Evolutionary conservation across 257 asterid genomes (phyloP).

Genomic region (Cinchona pubescens): DNA sequence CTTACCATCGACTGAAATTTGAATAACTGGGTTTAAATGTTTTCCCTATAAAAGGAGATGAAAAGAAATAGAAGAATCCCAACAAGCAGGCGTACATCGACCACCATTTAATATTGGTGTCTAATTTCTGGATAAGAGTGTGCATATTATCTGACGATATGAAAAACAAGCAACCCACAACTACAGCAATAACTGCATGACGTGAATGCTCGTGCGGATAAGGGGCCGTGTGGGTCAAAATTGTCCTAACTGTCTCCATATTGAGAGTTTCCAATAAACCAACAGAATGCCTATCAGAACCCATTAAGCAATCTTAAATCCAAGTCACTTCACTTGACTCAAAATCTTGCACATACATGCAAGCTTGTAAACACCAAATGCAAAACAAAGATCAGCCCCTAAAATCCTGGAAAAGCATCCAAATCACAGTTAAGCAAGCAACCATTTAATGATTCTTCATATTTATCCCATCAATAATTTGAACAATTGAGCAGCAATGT

Average conservation of each 20-base stretch:
- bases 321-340: constrained; percentile 25
- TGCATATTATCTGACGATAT: constrained; percentile 96
- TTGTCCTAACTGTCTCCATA: constrained; percentile 92
- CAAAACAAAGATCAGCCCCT: constrained; percentile 22
- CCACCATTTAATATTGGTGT: constrained; percentile 99
- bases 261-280: constrained; percentile 76
- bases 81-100: constrained; percentile 97
- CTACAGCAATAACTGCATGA: constrained; percentile 91
- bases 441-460: neutral
- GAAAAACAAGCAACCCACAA: constrained; percentile 90
- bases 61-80: constrained; percentile 97
- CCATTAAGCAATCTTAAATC: constrained; percentile 41
- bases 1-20: constrained; percentile 93
- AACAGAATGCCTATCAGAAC: constrained; percentile 51
- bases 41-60: constrained; percentile 94
- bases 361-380: constrained; percentile 29
- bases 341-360: constrained; percentile 22
- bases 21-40: constrained; percentile 96
- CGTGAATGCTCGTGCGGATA: constrained; percentile 99
- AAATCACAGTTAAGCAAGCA: neutral
- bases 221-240: constrained; percentile 82
- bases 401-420: constrained; percentile 27
- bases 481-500: neutral
- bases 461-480: neutral
- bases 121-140: constrained; percentile 91